Evolutionary conservation across 2,329 filamentous ascomycete genomes (phyloP).

Genomic region (Zalaria obscura): DNA sequence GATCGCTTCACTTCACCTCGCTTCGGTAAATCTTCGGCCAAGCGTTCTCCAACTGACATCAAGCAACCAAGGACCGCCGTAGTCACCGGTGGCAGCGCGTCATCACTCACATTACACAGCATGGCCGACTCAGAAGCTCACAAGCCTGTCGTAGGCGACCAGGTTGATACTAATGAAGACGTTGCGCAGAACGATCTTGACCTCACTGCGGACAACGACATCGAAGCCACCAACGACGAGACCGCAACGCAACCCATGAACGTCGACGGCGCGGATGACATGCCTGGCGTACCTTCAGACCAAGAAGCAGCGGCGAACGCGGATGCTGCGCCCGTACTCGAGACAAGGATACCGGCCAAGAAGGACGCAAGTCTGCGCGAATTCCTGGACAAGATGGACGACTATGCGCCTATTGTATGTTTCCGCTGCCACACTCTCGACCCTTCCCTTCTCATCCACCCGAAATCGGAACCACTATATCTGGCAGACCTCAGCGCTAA

Average conservation of each 20-base stretch:
- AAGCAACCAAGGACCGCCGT: too few species aligned
- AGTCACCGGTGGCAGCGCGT: too few species aligned
- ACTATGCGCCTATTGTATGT: conserved; percentile 89
- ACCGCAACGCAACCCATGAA: conserved; percentile 1
- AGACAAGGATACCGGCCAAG: conserved; percentile 57
- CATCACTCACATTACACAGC: background rate
- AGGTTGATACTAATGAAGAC: conserved; percentile 1
- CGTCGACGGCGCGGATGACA: background rate
- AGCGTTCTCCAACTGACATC: too few species aligned
- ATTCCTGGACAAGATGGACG: conserved; percentile 92
- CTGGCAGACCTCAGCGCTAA: background rate
- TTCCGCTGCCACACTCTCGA: background rate
- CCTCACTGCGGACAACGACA: background rate
- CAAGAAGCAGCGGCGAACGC: too few species aligned
- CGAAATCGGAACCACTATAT: background rate
- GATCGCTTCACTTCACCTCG: too few species aligned
- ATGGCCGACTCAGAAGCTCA: conserved; percentile 3
- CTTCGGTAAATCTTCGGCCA: too few species aligned
- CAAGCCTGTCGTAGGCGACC: background rate
- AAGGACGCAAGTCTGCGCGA: conserved; percentile 89
- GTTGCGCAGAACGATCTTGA: background rate
- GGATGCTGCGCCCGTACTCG: conserved; percentile 23
- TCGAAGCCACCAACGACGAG: conserved; percentile 1
- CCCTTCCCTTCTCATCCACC: background rate
- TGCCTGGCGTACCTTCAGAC: too few species aligned